Evolutionary conservation across 2,329 filamentous ascomycete genomes (phyloP), one percentile per base, ranked within the genome.

Genomic region (Colletotrichum higginsianum): DNA sequence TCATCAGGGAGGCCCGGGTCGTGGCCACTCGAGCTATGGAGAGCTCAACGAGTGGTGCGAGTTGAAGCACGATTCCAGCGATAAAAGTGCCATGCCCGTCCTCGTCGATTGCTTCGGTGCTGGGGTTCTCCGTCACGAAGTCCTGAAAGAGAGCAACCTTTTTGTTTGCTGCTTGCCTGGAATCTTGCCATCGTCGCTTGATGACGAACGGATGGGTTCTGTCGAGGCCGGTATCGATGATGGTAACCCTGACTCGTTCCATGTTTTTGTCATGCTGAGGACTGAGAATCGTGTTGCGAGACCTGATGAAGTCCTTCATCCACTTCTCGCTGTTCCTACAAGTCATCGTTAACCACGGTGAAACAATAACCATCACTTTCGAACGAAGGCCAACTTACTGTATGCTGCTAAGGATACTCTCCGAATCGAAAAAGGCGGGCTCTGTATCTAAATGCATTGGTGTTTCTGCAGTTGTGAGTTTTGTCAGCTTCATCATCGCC

Each of bases 1-100:
- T 35, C 16, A 23, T 46, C 21, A 65, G 30, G 38, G 61, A 65
- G 12, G 38, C 12, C 35, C 23, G 40, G 8, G 35, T 65, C 13
- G 13, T 55, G 40, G 46, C 49, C 21, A 65, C 44, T 15, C 61
- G 50, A 23, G 61, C 61, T 26, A 65, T 50, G 11, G 61, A 65
- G 18, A 65, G 40, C 38, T 65, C 61, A 26, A 65, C 61, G 42
- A 53, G 30, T 23, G 50, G 61, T 30, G 61, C 61, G 16, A 65
- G 42, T 23, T 53, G 50, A n/a, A 65, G 49, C 38, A 65, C 23
- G 8, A 65, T 16, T 18, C 61, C 61, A 42, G 38, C 61, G 21
- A 65, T 47, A 40, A 65, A 65, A 18, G 61, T 65, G 9, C 61
- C 61, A 47, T 65, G 61, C 6, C 61, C 50, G 26, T 65, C 61